phyloP scores from a whole-genome alignment of 2,329 filamentous ascomycete genomes.

The Penicillium palitans region DNA sequence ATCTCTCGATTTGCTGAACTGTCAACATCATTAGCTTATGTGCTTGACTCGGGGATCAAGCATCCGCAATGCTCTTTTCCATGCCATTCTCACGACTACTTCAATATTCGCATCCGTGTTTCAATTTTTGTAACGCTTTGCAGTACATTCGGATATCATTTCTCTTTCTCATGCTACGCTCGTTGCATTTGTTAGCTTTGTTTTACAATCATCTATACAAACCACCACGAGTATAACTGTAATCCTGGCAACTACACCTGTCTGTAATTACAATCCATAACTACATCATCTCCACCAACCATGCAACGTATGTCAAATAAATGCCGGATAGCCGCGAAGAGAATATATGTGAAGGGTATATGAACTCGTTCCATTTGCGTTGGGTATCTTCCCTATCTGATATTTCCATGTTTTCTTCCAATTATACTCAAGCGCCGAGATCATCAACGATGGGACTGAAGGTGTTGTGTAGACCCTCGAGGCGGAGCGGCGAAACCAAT shows the following conservation, averaged over 20 bases:
- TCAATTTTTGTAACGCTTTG: slow-evolving; percentile 6
- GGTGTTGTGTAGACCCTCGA: slow-evolving; percentile 6
- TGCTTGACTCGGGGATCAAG: slow-evolving; percentile 1
- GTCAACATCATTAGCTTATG: background rate
- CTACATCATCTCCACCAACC: background rate
- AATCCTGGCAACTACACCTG: background rate
- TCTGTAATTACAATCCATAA: background rate
- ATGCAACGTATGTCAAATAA: background rate
- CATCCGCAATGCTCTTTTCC: slow-evolving; percentile 11
- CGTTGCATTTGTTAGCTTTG: background rate
- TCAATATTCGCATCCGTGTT: slow-evolving; percentile 10
- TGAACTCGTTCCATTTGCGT: slow-evolving; percentile 15
- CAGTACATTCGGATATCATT: slow-evolving; percentile 12
- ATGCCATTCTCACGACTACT: slow-evolving; percentile 21
- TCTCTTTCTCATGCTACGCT: background rate
- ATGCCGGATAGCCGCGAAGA: background rate
- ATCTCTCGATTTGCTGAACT: slow-evolving; percentile 5
- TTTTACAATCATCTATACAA: background rate
- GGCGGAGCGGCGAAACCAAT: slow-evolving; percentile 4
- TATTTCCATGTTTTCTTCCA: slow-evolving; percentile 16
- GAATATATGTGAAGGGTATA: slow-evolving; percentile 13
- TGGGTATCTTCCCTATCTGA: slow-evolving; percentile 28
- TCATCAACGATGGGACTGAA: slow-evolving; percentile 1
- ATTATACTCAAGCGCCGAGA: slow-evolving; percentile 9
- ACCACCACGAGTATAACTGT: background rate